Evolutionary conservation across 1,284 basidiomycete species (phyloP), one percentile per base, ranked within the genome.

Genomic region (Porodaedalea pini): DNA sequence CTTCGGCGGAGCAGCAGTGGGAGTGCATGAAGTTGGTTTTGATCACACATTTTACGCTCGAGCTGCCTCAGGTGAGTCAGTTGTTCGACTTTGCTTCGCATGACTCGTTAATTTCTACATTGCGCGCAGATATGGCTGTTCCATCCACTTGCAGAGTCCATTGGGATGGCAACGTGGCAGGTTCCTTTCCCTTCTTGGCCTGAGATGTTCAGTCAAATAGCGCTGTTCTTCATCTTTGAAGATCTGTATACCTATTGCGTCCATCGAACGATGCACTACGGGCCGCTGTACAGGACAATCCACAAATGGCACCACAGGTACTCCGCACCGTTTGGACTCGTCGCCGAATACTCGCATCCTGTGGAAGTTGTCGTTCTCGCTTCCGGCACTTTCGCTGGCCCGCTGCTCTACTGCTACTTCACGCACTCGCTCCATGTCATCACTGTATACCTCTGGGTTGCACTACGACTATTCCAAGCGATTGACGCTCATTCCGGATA

Each of bases 241-340:
- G 96, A 98, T 73, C 85, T 88, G 65, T 96, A 91, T 81, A 94
- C 97, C 72, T 90, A 81, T 71, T 77, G 86, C 68, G 81, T 92
- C 11, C 95, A 98, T 75, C 88, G 92, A 67, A 87, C 86, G 11
- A 82, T 97, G 21, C 95, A 98, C 77, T 92, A 84, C 68, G 91
- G 92, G 54, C 78, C 85, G 2, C 79, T 99, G 58, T 99, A 99
- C 85, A 97, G 94, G 77, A 80, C 96, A 74, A 94, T 98, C 64
- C 96, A 99, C 85, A 98, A 98, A 78, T 79, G 93, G 44, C 92
- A 98, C 75, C 96, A 98, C 84, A 94, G 96, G 70, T 98, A 94
- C 75, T 90, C 90, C 21, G 95, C 96, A 19, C 96, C 96, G 0
- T 98, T 98, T 69, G 96, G 96, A 66, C 85, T 99, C 32, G 94